Evolutionary conservation across 495 filamentous ascomycete species (phyloP), one percentile per base, ranked within the genome.

Genomic region (Hypoxylon lenormandii): DNA sequence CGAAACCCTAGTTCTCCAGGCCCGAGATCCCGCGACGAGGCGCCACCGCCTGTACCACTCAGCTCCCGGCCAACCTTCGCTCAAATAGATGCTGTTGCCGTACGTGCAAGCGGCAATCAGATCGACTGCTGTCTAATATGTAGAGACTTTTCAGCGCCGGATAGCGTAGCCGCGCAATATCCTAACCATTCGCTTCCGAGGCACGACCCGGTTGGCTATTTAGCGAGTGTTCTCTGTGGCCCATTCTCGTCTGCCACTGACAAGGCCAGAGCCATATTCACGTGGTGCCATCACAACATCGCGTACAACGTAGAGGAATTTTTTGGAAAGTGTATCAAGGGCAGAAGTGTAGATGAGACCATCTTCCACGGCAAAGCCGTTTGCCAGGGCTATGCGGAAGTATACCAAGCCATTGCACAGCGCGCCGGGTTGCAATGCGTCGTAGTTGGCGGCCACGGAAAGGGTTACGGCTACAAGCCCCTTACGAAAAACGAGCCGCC

Each of bases 241-340:
- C 92, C 92, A 1, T 97, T 97, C 75, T 78, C 87, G 5, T 95
- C 91, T 1, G 67, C 77, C 0, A 97, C 94, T 2, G 95, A 98
- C 76, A 97, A 96, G 78, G 94, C 95, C 10, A 86, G 95, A 13
- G 90, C 84, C 7, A 90, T 98, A 60, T 98, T 98, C 77, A 91
- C 92, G 6, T 98, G 94, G 95, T 84, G 92, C 47, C 95, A 98
- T 77, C 90, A 98, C 77, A 98, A 97, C 72, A 87, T 98, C 62
- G 81, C 81, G 46, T 98, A 98, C 78, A 91, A 98, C 76, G 83
- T 85, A 4, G 79, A 87, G 36, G 83, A 86, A 42, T 95, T 97
- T 81, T 93, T 94, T 75, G 85, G 84, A 60, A 83, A 88, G 43
- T 86, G 77, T 55, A 82, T 96, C 36, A 70, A 74, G 62, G 81